These are phyloP conservation scores for Saturnispora serradocipensis DNA, from an alignment of 805 yeast species.

Conservation along the genomic window DNA sequence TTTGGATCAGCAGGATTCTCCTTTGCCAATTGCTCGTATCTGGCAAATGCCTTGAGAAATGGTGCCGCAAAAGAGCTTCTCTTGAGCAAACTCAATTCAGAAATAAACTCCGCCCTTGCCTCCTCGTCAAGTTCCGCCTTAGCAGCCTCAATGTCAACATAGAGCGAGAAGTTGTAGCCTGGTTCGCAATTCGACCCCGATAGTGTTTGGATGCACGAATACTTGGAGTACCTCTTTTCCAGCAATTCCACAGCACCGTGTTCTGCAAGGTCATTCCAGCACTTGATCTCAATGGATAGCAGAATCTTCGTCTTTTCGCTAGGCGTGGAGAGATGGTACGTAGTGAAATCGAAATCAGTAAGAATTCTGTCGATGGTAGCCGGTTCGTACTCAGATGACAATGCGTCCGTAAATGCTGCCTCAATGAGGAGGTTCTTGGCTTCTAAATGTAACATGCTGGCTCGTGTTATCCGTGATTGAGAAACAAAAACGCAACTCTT, in stretches of 20 bases:
- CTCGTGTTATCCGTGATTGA: neutral
- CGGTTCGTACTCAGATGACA: conserved; percentile 39
- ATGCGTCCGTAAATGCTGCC: conserved; percentile 68
- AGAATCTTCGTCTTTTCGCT: conserved; percentile 57
- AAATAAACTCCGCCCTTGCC: conserved; percentile 42
- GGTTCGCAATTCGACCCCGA: conserved; percentile 42
- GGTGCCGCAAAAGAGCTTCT: conserved; percentile 90
- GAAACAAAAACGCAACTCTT: neutral
- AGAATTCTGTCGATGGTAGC: conserved; percentile 72
- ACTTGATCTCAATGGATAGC: conserved; percentile 63
- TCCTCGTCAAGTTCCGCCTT: conserved; percentile 31
- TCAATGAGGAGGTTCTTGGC: conserved; percentile 75
- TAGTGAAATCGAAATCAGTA: conserved; percentile 93
- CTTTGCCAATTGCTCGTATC: conserved; percentile 61
- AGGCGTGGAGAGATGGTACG: conserved; percentile 87
- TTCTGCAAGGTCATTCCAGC: conserved; percentile 62
- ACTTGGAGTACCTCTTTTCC: conserved; percentile 39
- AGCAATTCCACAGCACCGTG: conserved; percentile 57
- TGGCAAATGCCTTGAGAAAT: conserved; percentile 72
- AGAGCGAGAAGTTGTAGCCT: conserved; percentile 75
- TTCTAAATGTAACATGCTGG: conserved; percentile 71
- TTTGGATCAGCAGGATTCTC: conserved; percentile 31
- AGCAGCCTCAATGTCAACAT: conserved; percentile 40
- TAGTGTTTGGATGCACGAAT: conserved; percentile 29
- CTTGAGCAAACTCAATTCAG: conserved; percentile 64